Conservation (phyloP, 177 flowering plant species). For the Vitis hybrid region DNA sequence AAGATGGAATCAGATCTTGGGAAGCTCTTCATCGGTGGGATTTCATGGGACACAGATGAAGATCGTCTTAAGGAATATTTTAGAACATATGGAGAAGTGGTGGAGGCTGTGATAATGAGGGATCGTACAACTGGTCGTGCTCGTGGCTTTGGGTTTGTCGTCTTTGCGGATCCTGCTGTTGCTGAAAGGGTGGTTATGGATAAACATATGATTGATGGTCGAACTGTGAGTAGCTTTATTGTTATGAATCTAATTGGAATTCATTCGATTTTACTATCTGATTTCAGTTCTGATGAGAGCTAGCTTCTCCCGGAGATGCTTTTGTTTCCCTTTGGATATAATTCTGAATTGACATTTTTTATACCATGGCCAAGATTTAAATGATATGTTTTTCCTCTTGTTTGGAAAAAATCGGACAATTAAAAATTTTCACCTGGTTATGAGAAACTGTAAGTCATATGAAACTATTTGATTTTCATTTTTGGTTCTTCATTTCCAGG, state of each 20-base stretch:
- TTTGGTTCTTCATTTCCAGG: conserved; percentile 37
- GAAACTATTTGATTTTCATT: conserved; percentile 3
- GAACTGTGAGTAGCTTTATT: conserved; percentile 57
- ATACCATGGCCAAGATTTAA: neutral
- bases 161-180: conserved; percentile 85
- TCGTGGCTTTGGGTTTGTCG: conserved; percentile 91
- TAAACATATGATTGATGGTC: conserved; percentile 86
- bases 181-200: conserved; percentile 86
- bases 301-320: neutral
- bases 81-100: conserved; percentile 73
- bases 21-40: conserved; percentile 92
- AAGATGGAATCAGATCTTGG: conserved; percentile 92
- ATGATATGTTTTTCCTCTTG: neutral
- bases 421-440: neutral
- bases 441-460: neutral
- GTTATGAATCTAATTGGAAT: neutral
- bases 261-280: neutral
- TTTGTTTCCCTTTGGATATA: neutral
- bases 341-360: neutral
- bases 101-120: conserved; percentile 93
- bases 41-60: conserved; percentile 96
- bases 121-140: conserved; percentile 92
- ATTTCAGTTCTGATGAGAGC: neutral
- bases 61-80: conserved; percentile 88
- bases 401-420: neutral